Evolutionary conservation across 805 yeast species (phyloP).

Genomic region (Saccharomycopsis synnaedendra): DNA sequence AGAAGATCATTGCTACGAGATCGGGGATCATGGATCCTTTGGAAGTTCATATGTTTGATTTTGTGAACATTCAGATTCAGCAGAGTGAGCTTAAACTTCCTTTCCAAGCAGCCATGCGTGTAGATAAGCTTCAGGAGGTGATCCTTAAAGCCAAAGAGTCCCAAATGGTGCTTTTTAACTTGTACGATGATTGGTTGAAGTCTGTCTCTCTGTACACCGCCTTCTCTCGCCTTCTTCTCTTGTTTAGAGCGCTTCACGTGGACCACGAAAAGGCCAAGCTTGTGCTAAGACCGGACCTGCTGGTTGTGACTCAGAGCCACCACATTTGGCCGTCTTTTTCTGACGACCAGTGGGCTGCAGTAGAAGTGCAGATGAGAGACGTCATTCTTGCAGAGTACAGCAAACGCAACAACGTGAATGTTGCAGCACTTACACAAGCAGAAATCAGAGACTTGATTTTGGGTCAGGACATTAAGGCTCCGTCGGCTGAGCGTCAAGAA

Average conservation of each 20-base stretch:
- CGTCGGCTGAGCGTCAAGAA: constrained; percentile 70
- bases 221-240: constrained; percentile 72
- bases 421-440: constrained; percentile 79
- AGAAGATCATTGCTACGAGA: constrained; percentile 80
- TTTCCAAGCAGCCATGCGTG: constrained; percentile 72
- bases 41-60: constrained; percentile 94
- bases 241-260: constrained; percentile 74
- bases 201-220: constrained; percentile 84
- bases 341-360: constrained; percentile 85
- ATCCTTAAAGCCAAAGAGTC: constrained; percentile 86
- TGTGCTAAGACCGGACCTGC: constrained; percentile 64
- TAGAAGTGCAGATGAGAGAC: constrained; percentile 82
- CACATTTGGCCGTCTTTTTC: constrained; percentile 90
- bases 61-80: constrained; percentile 82
- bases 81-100: constrained; percentile 87
- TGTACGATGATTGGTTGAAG: constrained; percentile 91
- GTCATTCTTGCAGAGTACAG: constrained; percentile 79
- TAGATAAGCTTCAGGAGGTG: constrained; percentile 67
- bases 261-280: constrained; percentile 66
- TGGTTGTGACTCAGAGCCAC: constrained; percentile 57
- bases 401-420: constrained; percentile 72
- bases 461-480: constrained; percentile 89
- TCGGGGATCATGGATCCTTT: constrained; percentile 89
- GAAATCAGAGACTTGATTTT: constrained; percentile 89
- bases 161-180: constrained; percentile 80